phyloP scores from a whole-genome alignment of 2,329 filamentous ascomycete species.

The Fusarium abutilonis region DNA sequence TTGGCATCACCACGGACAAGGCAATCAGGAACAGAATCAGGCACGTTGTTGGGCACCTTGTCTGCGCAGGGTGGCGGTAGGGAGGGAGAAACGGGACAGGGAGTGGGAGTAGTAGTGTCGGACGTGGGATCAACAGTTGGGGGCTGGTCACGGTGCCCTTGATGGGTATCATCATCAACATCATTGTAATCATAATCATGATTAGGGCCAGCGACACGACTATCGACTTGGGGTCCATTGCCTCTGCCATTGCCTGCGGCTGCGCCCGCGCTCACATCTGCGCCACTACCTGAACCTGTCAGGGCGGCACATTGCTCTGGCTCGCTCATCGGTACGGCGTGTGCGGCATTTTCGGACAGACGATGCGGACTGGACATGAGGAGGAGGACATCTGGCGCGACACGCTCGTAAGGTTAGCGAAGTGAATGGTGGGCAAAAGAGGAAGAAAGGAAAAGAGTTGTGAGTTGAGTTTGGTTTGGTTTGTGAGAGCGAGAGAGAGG shows the following conservation, averaged over 20 bases:
- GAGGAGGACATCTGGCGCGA: constrained; percentile 64
- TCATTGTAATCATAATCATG: constrained; percentile 40
- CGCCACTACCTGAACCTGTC: constrained; percentile 28
- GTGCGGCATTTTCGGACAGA: constrained; percentile 66
- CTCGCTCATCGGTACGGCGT: constrained; percentile 56
- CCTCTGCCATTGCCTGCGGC: constrained; percentile 2
- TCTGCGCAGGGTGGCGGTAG: constrained; percentile 38
- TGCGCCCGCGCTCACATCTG: constrained; percentile 4
- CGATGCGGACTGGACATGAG: constrained; percentile 66
- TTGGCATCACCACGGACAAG: constrained; percentile 40
- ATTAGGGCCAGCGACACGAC: constrained; percentile 32
- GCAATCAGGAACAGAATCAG: constrained; percentile 42
- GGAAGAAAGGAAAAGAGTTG: constrained; percentile 26
- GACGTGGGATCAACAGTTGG: constrained; percentile 32
- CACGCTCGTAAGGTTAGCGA: constrained; percentile 38
- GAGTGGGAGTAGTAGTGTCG: constrained; percentile 39
- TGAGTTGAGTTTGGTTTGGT: constrained; percentile 17
- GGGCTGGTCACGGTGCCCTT: constrained; percentile 26
- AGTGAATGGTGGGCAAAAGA: constrained; percentile 13
- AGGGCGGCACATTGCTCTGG: constrained; percentile 24
- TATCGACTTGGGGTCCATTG: constrained; percentile 11
- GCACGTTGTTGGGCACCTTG: constrained; percentile 42
- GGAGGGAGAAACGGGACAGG: constrained; percentile 35
- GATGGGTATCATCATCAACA: constrained; percentile 39
- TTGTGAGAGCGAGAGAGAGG: constrained; percentile 34